Percentiles rank a stretch among this genome's conserved stretches.
These are phyloP conservation scores for Porphyrellus cyaneotinctus DNA, from an alignment of 768 basidiomycete genomes.

Conservation along the genomic window DNA sequence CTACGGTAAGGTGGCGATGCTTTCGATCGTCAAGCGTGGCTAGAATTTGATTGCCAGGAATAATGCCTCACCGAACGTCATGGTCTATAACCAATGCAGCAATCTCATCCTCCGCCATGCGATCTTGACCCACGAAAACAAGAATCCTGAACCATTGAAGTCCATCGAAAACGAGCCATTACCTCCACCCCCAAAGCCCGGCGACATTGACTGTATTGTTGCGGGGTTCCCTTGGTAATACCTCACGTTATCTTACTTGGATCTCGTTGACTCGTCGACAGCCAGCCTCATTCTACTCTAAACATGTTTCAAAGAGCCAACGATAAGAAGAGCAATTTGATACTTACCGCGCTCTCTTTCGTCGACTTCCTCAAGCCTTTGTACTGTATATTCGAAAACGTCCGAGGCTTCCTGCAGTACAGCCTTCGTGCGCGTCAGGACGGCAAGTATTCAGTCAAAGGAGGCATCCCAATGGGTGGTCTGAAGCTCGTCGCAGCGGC, in stretches of 20 bases:
- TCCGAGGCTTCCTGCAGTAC: constrained; percentile 41
- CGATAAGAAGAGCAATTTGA: constrained; percentile 65
- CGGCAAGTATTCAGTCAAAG: constrained; percentile 44
- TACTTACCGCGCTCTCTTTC: constrained; percentile 52
- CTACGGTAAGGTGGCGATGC: constrained; percentile 43
- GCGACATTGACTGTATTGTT: constrained; percentile 56
- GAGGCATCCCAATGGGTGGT: constrained; percentile 71
- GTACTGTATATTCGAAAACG: constrained; percentile 49
- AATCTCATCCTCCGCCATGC: constrained; percentile 59
- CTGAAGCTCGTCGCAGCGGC: constrained; percentile 62
- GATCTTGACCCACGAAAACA: constrained; percentile 47
- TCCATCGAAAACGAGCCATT: constrained; percentile 38
- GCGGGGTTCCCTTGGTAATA: constrained; percentile 75
- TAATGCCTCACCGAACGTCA: constrained; percentile 47
- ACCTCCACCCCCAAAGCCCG: constrained; percentile 46
- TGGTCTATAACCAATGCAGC: constrained; percentile 68
- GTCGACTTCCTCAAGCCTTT: constrained; percentile 40
- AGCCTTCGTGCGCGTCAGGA: constrained; percentile 37
- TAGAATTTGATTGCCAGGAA: constrained; percentile 30
- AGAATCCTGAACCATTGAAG: constrained; percentile 36
- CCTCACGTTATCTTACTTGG: background rate
- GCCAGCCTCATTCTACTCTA: constrained; percentile 68
- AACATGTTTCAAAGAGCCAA: constrained; percentile 69
- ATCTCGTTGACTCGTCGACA: constrained; percentile 27
- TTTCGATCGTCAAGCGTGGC: background rate